Evolutionary conservation across 192 early-diverging fungal genomes (phyloP), one percentile per base, ranked within the genome.

Genomic region (Umbelopsis sp.): DNA sequence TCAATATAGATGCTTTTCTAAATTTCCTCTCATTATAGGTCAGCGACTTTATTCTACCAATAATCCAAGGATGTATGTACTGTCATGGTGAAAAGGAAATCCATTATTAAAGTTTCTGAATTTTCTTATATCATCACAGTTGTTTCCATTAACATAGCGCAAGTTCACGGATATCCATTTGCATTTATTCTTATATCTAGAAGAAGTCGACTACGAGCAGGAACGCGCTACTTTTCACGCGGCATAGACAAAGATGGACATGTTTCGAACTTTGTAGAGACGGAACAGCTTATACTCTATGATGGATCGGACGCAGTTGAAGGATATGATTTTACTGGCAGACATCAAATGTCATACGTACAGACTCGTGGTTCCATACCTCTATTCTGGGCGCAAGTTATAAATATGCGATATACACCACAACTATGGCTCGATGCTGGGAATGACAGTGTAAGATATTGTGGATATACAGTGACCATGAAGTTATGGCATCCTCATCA

Each of bases 181-280:
- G 88, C 85, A 26, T 95, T 94, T 78, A 87, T 82, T 20, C 76
- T 98, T 6, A 84, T 98, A 9, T 89, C 94, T 21, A 91, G 97
- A 50, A 88, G 95, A 26, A 93, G 89, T 41, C 89, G 92, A 69
- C 88, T 88, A 75, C 90, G 93, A 32, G 88, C 86, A 69, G 96
- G 97, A 67, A 93, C 95, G 4, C 90, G 98, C n/a, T 99, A 92
- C 77, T 92, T 97, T 78, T 91, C 92, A 29, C 91, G 98, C 56
- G 97, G 98, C 68, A 89, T 97, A 25, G 97, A 99, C 75, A 87
- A 85, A 52, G 71, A 92, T 8, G 98, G 97, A 36, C 91, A 97
- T 70, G 97, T 98, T 43, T 93, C 98, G 43, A 99, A 99, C 80
- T 98, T 89, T 81, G 94, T 95, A 8, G 98, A 99, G 82, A 98